phyloP scores from a whole-genome alignment of 176 grass and related monocot genomes.

The Hordeum marinum region DNA sequence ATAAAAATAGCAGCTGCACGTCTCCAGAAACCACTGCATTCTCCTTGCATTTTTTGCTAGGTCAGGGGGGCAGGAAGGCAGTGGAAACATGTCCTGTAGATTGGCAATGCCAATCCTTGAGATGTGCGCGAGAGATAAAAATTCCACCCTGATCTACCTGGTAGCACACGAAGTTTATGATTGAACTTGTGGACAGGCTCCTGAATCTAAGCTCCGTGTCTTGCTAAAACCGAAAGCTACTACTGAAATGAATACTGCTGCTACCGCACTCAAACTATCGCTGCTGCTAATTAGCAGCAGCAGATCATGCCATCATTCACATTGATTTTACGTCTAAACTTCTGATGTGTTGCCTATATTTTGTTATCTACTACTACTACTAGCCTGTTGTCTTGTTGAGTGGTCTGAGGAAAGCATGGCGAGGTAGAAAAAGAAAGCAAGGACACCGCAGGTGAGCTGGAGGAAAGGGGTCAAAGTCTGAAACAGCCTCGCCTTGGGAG shows the following conservation, averaged over 20 bases:
- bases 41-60: too few relatives aligned
- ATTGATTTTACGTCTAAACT: not conserved
- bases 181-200: constrained; percentile 26
- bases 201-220: constrained; percentile 34
- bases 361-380: not conserved
- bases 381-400: constrained; percentile 3
- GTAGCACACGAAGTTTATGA: constrained; percentile 3
- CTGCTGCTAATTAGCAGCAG: too few relatives aligned
- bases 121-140: not conserved
- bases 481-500: constrained; percentile 19
- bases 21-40: too few relatives aligned
- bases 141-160: not conserved
- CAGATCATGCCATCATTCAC: not conserved
- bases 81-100: not conserved
- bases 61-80: too few relatives aligned
- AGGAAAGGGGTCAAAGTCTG: constrained; percentile 53
- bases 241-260: not conserved
- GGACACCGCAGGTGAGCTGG: constrained; percentile 53
- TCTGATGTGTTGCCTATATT: not conserved
- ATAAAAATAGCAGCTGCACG: too few relatives aligned
- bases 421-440: not conserved
- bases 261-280: not conserved
- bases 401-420: constrained; percentile 15
- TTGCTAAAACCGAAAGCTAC: constrained; percentile 6
- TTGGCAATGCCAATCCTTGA: not conserved